Percentiles rank a stretch among this genome's conserved stretches.
These are phyloP conservation scores for Hymenoscyphus repandus DNA, from an alignment of 2,329 filamentous ascomycete species.

Conservation along the genomic window DNA sequence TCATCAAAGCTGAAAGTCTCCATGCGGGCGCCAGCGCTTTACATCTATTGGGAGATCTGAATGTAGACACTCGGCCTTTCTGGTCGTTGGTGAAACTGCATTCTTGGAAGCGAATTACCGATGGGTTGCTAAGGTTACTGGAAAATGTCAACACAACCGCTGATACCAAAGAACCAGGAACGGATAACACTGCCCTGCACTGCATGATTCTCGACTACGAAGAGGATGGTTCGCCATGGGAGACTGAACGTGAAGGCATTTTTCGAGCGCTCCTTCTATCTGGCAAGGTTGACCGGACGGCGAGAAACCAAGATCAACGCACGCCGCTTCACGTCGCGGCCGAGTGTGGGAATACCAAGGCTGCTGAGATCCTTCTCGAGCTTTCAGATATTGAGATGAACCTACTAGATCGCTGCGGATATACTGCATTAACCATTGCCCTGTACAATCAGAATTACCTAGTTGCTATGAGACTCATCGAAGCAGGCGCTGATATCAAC, in stretches of 20 bases:
- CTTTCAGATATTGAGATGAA: constrained; percentile 4
- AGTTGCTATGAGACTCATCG: constrained; percentile 2
- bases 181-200: constrained; percentile 7
- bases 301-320: constrained; percentile 1
- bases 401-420: constrained; percentile 5
- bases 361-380: constrained; percentile 7
- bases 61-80: background rate
- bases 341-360: constrained; percentile 1
- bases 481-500: constrained; percentile 3
- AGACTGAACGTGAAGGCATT: too few relatives aligned
- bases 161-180: constrained; percentile 6
- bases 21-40: too few relatives aligned
- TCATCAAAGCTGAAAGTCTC: background rate
- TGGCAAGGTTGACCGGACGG: background rate
- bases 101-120: too few relatives aligned
- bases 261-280: background rate
- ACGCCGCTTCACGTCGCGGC: constrained; percentile 13
- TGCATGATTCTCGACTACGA: background rate
- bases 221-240: background rate
- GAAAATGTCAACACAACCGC: background rate
- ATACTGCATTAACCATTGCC: constrained; percentile 6
- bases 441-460: background rate
- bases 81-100: too few relatives aligned
- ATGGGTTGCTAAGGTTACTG: constrained; percentile 2
- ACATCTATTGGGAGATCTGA: too few relatives aligned